A percentile compares a stretch with the other conserved stretches of the same genome.
Conservation (phyloP, 139 green algal genomes). For the Desmodesmus armatus region DNA sequence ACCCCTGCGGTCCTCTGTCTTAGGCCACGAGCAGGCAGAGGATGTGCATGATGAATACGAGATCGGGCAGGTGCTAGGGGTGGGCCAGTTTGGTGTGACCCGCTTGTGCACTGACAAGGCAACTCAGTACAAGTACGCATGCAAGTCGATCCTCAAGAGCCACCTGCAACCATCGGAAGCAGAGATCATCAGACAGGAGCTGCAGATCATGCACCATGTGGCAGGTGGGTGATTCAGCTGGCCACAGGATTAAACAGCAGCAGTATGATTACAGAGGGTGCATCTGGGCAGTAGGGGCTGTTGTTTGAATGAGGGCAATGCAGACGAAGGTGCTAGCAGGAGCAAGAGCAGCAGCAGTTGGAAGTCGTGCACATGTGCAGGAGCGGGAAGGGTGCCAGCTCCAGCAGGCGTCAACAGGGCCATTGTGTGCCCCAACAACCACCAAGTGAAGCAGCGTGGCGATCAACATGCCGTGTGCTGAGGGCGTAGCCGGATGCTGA, state of each 20-base stretch:
- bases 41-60: slow-evolving; percentile 47
- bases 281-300: too few relatives aligned
- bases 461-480: too few relatives aligned
- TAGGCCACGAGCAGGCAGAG: slow-evolving; percentile 1
- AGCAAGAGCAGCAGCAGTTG: not conserved
- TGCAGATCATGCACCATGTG: slow-evolving; percentile 91
- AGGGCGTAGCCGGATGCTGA: too few relatives aligned
- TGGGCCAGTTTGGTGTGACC: slow-evolving; percentile 76
- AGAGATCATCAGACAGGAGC: slow-evolving; percentile 89
- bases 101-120: slow-evolving; percentile 58
- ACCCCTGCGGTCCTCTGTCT: not conserved
- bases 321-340: too few relatives aligned
- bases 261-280: too few relatives aligned
- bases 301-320: too few relatives aligned
- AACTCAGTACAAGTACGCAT: slow-evolving; percentile 36
- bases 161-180: not conserved
- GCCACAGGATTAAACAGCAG: too few relatives aligned
- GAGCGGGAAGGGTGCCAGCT: too few relatives aligned
- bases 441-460: too few relatives aligned
- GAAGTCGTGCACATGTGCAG: too few relatives aligned
- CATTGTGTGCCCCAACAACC: too few relatives aligned
- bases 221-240: not conserved
- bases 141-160: slow-evolving; percentile 40
- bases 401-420: too few relatives aligned
- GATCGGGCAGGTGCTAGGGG: slow-evolving; percentile 67